Base-by-base conservation (phyloP, 306 rosid genomes). In the Pyrus bretschneideri region DNA sequence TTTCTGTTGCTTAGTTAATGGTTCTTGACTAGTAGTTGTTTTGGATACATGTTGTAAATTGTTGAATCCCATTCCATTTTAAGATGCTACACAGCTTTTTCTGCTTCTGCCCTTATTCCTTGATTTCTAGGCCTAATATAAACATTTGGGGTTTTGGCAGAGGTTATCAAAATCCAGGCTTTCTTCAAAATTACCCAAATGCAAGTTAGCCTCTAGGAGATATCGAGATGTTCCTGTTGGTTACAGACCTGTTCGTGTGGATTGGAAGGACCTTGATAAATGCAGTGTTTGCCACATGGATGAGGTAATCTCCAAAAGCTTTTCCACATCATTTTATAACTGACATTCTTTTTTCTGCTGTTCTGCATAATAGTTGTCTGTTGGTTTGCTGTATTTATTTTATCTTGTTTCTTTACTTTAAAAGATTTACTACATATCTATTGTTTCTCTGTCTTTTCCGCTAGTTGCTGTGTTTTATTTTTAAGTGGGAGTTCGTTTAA, bases 241-340 rank as follows among this genome's bases (percentile, higher is more conserved):
- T 76, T 95, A 92, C 84, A 90, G 99, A 71, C 97, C 91, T 72
- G 97, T 95, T 83, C 98, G 96, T 81, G 96, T 95, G 74, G 96
- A 95, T 74, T 95, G 99, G 99, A 91, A 92, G 82, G 99, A 95
- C 85, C 99, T 95, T 40, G 98, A 95, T 76, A 95, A 95, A 86
- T 95, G 99, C 84, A 95, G 89, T 78, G 99, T 95, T 69, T 95
- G 99, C 78, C 97, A 95, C 86, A 95, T 92, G 99, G 99, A 95
- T 80, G 99, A 95, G 99, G 99, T 95, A 77, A 51, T 75, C 15
- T 40, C 46, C n/a, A 69, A 67, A 70, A 51, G 55, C 72, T 52
- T 70, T 80, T 71, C 12, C 27, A 55, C 18, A 21, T 30, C 12
- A 27, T 70, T 40, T 25, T n/a, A 12, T 59, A 30, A 35, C 2